Base-by-base conservation (phyloP, 345 rosid genomes). In the Barbarea vulgaris region DNA sequence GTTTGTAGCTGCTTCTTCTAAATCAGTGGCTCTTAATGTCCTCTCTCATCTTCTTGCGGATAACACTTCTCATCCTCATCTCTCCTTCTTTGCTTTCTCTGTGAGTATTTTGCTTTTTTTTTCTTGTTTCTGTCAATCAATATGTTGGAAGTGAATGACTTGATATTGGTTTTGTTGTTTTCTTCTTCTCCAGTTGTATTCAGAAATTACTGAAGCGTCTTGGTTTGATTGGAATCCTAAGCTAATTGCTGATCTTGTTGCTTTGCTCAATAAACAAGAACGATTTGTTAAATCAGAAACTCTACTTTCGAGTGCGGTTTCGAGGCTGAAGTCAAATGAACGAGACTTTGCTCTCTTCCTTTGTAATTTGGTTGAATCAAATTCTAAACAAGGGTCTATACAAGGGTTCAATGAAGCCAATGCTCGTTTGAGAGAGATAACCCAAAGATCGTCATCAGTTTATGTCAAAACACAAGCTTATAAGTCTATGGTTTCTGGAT, bases 141-240 rank as follows among this genome's bases (percentile, higher is more conserved):
- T 10, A 19, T 39, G 4, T 31, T 25, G 5, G 21, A 39, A 0
- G 5, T 27, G 25, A 73, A 53, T 36, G 33, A 51, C 27, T 31
- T 18, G 34, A 59, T 9, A 5, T 6, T 46, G 19, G 24, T 53
- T 25, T 17, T 13, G n/a, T 70, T 48, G 30, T 18, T 51, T 36
- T 44, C 8, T 4, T 46, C 5, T 41, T 4, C 5, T 52, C 5
- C 14, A 77, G 80, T 74, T 93, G 57, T 93, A 91, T 64, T 67
- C 70, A 24, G 88, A 79, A 72, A 87, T 93, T 11, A 79, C 73
- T 51, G 79, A 91, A 81, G 81, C 93, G 15, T 64, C 90, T 0
- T 93, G 98, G 98, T 91, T 87, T 67, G 69, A 81, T 58, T 93
- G 98, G 98, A 88, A 93, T 60, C 83, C 94, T 0, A 89, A 88